Percentiles rank a stretch among this genome's conserved stretches.
These are phyloP conservation scores for Marasmius oreades DNA, from an alignment of 1,284 basidiomycete species.

Conservation along the genomic window DNA sequence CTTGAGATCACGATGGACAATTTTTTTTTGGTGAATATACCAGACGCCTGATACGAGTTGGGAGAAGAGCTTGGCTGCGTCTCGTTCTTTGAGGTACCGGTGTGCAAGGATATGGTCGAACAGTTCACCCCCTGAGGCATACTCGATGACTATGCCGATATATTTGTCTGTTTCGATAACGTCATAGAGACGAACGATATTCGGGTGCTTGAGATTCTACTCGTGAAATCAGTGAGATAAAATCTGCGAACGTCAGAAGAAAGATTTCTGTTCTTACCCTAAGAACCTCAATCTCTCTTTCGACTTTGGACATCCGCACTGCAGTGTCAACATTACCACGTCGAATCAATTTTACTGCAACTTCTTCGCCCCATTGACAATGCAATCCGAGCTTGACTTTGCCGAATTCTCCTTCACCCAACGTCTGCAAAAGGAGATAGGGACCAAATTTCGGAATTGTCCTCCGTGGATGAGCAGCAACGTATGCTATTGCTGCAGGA, in stretches of 20 bases:
- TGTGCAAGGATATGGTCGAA: slow-evolving; percentile 99
- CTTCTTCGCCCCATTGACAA: slow-evolving; percentile 93
- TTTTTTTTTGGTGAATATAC: slow-evolving; percentile 99
- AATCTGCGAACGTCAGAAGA: slow-evolving; percentile 9
- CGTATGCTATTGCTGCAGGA: slow-evolving; percentile 84
- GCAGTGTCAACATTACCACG: slow-evolving; percentile 88
- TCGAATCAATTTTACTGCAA: slow-evolving; percentile 98
- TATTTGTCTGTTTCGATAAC: slow-evolving; percentile 99
- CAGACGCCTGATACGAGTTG: slow-evolving; percentile 98
- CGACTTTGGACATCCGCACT: slow-evolving; percentile 91
- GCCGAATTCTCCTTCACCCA: slow-evolving; percentile 98
- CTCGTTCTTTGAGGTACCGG: slow-evolving; percentile 92
- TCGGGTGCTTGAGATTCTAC: slow-evolving; percentile 93
- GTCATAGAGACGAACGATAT: slow-evolving; percentile 97
- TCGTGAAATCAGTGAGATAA: slow-evolving; percentile 11
- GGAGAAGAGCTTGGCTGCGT: slow-evolving; percentile 95
- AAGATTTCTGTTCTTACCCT: slow-evolving; percentile 54
- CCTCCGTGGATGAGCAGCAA: slow-evolving; percentile 78
- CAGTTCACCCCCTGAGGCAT: slow-evolving; percentile 96
- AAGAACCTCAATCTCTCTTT: slow-evolving; percentile 96
- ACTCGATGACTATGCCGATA: slow-evolving; percentile 99
- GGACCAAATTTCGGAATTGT: slow-evolving; percentile 92
- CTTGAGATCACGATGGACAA: slow-evolving; percentile 98
- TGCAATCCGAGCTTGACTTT: slow-evolving; percentile 99
- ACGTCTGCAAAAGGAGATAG: slow-evolving; percentile 91